Base-by-base conservation (phyloP, 2,329 filamentous ascomycete species). In the Alternaria brassicicola region DNA sequence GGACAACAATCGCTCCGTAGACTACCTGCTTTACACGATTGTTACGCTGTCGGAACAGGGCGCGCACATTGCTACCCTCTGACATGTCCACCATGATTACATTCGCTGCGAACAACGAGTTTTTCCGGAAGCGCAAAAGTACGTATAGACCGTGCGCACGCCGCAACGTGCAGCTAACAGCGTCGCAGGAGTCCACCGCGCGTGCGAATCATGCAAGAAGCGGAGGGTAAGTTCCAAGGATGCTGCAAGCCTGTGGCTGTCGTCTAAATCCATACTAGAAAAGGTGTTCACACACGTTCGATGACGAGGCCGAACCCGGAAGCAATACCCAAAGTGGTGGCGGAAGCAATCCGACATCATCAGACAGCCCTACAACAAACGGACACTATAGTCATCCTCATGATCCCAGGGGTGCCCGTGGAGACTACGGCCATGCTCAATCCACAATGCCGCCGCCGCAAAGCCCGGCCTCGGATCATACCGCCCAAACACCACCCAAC, bases 181-280 rank as follows among this genome's bases (percentile, higher is more conserved):
- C 54, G 36, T 54, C 52, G 39, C 53, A 76, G 73, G 73, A 59
- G 78, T 79, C 54, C 76, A 79, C 58, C 72, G 77, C 53, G 78
- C 78, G 49, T 80, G 78, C 62, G 78, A 80, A 69, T 73, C 74
- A 55, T 80, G 78, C 70, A 80, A 80, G 70, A 80, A 78, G 64
- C 71, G 78, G 49, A 73, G 78, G 70, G 77, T 78, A 57, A 64
- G 76, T 55, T 21, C 17, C 50, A 52, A 21, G n/a, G 39, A 23
- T 38, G 25, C 23, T 38, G 48, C 45, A 63, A 59, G 42, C 51
- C 3, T 38, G 48, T 65, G 63, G 57, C 57, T 59, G 41, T 50
- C 55, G 36, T 57, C 65, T 70, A 63, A 71, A 58, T 26, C 46
- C 61, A 63, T 56, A 60, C 51, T 65, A 78, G 77, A 79, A 79